Evolutionary conservation across 805 yeast species (phyloP), one percentile per base, ranked within the genome.

Genomic region (Saturnispora gosingensis): DNA sequence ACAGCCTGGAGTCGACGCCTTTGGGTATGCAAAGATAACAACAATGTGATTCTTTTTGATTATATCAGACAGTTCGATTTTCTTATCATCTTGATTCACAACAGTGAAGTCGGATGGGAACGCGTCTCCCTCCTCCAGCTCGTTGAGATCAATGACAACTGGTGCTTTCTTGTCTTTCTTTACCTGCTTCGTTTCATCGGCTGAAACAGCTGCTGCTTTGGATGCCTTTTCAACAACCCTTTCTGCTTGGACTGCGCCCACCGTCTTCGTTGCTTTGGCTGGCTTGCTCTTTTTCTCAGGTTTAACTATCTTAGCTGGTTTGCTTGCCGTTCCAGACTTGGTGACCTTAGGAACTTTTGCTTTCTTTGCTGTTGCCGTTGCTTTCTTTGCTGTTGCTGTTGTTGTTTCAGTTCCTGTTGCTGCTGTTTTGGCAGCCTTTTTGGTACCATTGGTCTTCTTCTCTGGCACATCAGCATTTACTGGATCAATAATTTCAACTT

Each of bases 1-100:
- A 68, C 99, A 93, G 3, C 99, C 99, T 1, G 97, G 96, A 0
- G 98, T 91, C 25, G 85, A 81, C 0, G 98, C 98, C 62, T 77
- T 83, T 50, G 98, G 98, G 64, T 90, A 91, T 18, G 96, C 85
- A 67, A 83, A 80, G 25, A 80, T 70, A 20, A 82, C 71, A 28
- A 82, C 73, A 13, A 80, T 67, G 18, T 71, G 67, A 36, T 77
- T 53, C 6, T 58, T 48, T 10, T 59, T 58, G 0, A 69, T 65
- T 18, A 62, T 51, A 25, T 64, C 56, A 13, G 48, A 47, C 15
- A 68, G 52, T 32, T 64, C 55, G 38, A 69, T 57, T 3, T 50
- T 44, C 18, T 59, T 47, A 2, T 56, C 60, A 56, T 84, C 83
- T 66, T 91, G 91, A 61, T 87, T 81, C 50, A 38, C 46, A 5